Evolutionary conservation across 2,329 filamentous ascomycete genomes (phyloP).

Genomic region (Ilyonectria mors-panacis): DNA sequence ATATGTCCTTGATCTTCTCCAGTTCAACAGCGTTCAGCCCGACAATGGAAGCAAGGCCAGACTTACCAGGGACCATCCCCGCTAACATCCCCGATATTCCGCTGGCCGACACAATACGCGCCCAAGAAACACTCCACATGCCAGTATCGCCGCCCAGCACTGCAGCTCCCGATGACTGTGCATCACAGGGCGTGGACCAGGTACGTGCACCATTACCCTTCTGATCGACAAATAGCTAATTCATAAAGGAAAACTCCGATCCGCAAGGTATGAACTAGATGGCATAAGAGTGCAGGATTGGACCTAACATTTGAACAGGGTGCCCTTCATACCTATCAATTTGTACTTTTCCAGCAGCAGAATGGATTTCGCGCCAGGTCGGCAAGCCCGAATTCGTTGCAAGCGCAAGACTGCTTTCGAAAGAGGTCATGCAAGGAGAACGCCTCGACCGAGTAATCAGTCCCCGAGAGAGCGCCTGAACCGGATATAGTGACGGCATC

Average conservation of each 20-base stretch:
- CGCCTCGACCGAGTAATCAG: not conserved
- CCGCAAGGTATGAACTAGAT: slow-evolving; percentile 5
- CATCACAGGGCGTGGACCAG: not conserved
- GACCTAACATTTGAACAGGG: not conserved
- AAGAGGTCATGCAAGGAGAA: slow-evolving; percentile 11
- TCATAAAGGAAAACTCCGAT: not conserved
- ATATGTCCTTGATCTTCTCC: slow-evolving; percentile 7
- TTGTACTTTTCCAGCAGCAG: slow-evolving; percentile 8
- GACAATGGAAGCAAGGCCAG: not conserved
- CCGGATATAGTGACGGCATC: slow-evolving; percentile 6
- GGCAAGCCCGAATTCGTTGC: not conserved
- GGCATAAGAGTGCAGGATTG: not conserved
- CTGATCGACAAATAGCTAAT: not conserved
- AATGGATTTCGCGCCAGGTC: slow-evolving; percentile 17
- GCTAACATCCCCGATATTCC: not conserved
- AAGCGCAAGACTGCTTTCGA: slow-evolving; percentile 5
- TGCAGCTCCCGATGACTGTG: slow-evolving; percentile 11
- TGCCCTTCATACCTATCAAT: slow-evolving; percentile 20
- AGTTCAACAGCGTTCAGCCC: not conserved
- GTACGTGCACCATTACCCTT: not conserved
- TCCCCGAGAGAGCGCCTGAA: not conserved
- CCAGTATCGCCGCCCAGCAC: slow-evolving; percentile 9
- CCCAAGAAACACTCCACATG: not conserved
- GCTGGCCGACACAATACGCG: not conserved
- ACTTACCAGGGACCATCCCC: not conserved